Base-by-base conservation (phyloP, 805 yeast genomes). In the Kodamaea sagamina region DNA sequence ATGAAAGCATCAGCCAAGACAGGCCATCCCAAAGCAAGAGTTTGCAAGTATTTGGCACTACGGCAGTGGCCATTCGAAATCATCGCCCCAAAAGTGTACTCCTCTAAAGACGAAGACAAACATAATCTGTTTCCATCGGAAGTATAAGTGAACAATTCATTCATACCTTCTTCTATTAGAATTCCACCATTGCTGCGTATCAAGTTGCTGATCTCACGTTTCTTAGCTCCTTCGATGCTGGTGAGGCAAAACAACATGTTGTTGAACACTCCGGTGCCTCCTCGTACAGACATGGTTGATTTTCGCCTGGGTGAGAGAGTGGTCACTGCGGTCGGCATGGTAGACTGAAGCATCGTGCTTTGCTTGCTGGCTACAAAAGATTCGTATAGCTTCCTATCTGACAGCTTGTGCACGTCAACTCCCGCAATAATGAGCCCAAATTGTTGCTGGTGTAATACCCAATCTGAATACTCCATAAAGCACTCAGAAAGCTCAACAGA, bases 11-110 rank as follows among this genome's bases (percentile, higher is more conserved):
- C 74, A 2, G 87, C 81, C 22, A 89, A 55, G 13, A 86, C 75
- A 2, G 97, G 97, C 96, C 96, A 89, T 2, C 92, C 90, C 34
- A 89, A 57, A 0, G 92, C 86, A 12, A 89, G 59, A 2, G 84
- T 80, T 54, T 87, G 93, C 7, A 89, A 58, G 57, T 84, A 89
- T 55, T 89, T 89, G 6, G 82, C 72, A 37, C 89, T 86, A 27
- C 96, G 67, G 13, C 78, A 70, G 44, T 76, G 74, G 22, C 71
- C 71, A 28, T 73, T 74, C 0, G 92, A 74, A 1, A 89, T 62
- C 25, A 86, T 67, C 1, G 90, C 90, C 1, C 76, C 88, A 63
- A 89, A 86, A 24, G 53, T 67, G 47, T 59, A 70, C 8, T 47
- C 48, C 6, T 41, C 46, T 21, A 57, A 37, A 13, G 24, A n/a